phyloP scores from a whole-genome alignment of 768 basidiomycete species.

The Rubroboletus pulcherrimus region DNA sequence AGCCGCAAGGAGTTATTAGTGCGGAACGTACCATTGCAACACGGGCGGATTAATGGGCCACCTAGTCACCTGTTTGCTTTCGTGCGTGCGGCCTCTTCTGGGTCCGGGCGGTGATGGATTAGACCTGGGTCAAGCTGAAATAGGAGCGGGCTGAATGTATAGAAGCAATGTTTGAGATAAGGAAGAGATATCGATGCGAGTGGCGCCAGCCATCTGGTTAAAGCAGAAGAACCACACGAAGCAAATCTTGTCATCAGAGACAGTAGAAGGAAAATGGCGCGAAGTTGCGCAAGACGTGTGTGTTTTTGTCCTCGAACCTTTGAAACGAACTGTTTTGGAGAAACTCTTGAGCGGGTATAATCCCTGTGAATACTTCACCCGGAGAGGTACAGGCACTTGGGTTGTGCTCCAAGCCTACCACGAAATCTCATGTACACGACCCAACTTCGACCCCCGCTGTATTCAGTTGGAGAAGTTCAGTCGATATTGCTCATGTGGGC shows the following conservation, averaged over 20 bases:
- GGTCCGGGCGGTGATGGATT: background rate
- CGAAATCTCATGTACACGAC: background rate
- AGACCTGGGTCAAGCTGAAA: background rate
- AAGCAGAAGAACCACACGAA: background rate
- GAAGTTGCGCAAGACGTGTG: background rate
- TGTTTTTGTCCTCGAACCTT: background rate
- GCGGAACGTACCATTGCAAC: background rate
- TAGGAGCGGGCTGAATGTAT: background rate
- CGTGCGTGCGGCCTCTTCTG: background rate
- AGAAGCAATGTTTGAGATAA: background rate
- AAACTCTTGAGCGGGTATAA: background rate
- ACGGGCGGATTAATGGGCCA: no score
- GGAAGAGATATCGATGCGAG: background rate
- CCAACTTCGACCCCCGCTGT: background rate
- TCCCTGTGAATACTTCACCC: background rate
- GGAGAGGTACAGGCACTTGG: background rate
- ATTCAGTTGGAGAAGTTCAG: background rate
- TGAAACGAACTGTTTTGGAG: background rate
- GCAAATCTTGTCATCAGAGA: background rate
- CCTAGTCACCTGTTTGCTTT: background rate
- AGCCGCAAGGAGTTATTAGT: background rate
- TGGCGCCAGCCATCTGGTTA: background rate
- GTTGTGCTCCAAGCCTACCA: background rate
- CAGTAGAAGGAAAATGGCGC: background rate
- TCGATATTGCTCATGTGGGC: background rate